phyloP scores from a whole-genome alignment of 2,329 filamentous ascomycete species.

The Aureobasidium sp. region DNA sequence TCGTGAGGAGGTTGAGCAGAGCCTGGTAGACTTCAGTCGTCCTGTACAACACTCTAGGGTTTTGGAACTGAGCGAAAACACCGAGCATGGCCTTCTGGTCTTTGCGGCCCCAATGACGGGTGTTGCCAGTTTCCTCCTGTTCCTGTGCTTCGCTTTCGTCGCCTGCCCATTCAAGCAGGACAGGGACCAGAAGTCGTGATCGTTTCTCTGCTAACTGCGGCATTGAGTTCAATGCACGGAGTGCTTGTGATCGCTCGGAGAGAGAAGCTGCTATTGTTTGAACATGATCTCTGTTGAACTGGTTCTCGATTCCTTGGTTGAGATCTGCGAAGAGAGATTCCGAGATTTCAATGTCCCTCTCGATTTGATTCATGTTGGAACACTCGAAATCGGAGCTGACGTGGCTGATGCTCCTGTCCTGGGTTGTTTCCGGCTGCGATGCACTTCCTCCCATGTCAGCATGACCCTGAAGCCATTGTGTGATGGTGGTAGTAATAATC shows the following conservation, averaged over 20 bases:
- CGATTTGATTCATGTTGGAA: conserved; percentile 57
- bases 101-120: conserved; percentile 54
- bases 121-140: background rate
- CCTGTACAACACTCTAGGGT: conserved; percentile 75
- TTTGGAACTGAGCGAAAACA: conserved; percentile 76
- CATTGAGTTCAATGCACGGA: conserved; percentile 66
- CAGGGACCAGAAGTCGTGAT: conserved; percentile 75
- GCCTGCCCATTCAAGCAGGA: conserved; percentile 69
- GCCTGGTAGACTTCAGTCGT: conserved; percentile 66
- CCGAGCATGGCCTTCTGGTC: conserved; percentile 78
- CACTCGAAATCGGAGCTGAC: conserved; percentile 73
- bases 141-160: conserved; percentile 11
- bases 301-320: conserved; percentile 49
- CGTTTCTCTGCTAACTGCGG: conserved; percentile 76
- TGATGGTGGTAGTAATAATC: conserved; percentile 59
- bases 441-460: conserved; percentile 32
- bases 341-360: background rate
- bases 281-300: conserved; percentile 57
- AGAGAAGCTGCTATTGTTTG: conserved; percentile 41
- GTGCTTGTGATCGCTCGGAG: conserved; percentile 63
- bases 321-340: conserved; percentile 29
- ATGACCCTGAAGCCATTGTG: conserved; percentile 58
- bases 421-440: conserved; percentile 13
- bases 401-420: conserved; percentile 7
- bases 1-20: conserved; percentile 68